These are phyloP conservation scores for Skeletonema costatum DNA, from an alignment of 108 stramenopile species.

Conservation along the genomic window DNA sequence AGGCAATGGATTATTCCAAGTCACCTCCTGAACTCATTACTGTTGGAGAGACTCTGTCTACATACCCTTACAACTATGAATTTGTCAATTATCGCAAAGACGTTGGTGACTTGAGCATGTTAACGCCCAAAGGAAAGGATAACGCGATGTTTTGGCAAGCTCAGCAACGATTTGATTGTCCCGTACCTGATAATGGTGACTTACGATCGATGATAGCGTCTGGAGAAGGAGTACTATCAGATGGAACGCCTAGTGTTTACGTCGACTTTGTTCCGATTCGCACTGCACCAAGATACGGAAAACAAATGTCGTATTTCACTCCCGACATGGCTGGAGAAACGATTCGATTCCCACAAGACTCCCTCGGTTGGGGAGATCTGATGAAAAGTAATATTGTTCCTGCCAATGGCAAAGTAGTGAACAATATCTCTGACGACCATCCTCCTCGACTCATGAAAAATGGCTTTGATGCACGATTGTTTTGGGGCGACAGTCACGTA, in stretches of 20 bases:
- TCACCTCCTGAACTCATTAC: conserved; percentile 13
- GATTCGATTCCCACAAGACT: conserved; percentile 29
- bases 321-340: conserved; percentile 27
- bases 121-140: conserved; percentile 33
- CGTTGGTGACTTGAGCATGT: conserved; percentile 29
- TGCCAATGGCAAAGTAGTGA: conserved; percentile 1
- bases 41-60: conserved; percentile 47
- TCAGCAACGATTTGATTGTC: conserved; percentile 20
- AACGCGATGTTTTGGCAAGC: conserved; percentile 44
- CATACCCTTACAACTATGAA: conserved; percentile 43
- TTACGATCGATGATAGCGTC: conserved; percentile 38
- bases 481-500: conserved; percentile 32
- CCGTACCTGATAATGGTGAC: conserved; percentile 34
- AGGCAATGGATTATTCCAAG: conserved; percentile 13
- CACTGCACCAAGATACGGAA: conserved; percentile 58
- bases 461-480: conserved; percentile 49
- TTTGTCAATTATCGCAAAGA: conserved; percentile 36
- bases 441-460: conserved; percentile 29
- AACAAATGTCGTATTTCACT: conserved; percentile 45
- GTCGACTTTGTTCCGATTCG: conserved; percentile 70
- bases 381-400: conserved; percentile 30
- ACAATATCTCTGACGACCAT: conserved; percentile 16
- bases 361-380: conserved; percentile 22
- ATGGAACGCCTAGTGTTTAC: conserved; percentile 38
- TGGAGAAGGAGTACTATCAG: not conserved